Evolutionary conservation across 2,329 filamentous ascomycete species (phyloP).

Genomic region (Amauroascus verrucosus): DNA sequence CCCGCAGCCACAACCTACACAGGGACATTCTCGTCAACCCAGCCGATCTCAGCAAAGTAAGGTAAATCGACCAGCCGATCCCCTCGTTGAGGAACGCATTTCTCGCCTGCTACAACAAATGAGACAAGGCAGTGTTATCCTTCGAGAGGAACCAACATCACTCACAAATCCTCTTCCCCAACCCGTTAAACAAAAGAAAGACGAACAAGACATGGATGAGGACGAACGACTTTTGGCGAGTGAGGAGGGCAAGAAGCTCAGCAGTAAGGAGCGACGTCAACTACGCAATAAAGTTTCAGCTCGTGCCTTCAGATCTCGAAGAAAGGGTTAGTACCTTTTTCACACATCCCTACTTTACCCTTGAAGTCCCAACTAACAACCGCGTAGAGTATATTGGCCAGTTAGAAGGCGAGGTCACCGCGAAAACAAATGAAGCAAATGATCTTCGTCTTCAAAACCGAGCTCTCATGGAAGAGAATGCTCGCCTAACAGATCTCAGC

Average conservation of each 20-base stretch:
- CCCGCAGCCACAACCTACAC: constrained; percentile 9
- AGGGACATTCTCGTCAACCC: constrained; percentile 22
- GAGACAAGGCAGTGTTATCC: constrained; percentile 59
- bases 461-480: constrained; percentile 74
- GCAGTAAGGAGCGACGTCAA: constrained; percentile 91
- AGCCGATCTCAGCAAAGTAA: constrained; percentile 23
- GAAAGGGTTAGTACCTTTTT: constrained; percentile 63
- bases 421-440: constrained; percentile 71
- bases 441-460: constrained; percentile 73
- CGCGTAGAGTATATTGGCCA: constrained; percentile 87
- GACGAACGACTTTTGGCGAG: constrained; percentile 89
- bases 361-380: constrained; percentile 40
- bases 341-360: constrained; percentile 1
- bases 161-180: constrained; percentile 45
- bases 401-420: constrained; percentile 78
- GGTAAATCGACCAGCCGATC: constrained; percentile 44
- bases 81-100: constrained; percentile 82
- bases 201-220: constrained; percentile 98
- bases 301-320: constrained; percentile 89
- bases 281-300: constrained; percentile 98
- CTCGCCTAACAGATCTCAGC: constrained; percentile 65
- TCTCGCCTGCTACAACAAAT: constrained; percentile 87
- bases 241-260: constrained; percentile 98
- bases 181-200: constrained; percentile 69
- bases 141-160: constrained; percentile 39